Conservation (phyloP, 805 yeast species). For the Teunomyces cretensis region DNA sequence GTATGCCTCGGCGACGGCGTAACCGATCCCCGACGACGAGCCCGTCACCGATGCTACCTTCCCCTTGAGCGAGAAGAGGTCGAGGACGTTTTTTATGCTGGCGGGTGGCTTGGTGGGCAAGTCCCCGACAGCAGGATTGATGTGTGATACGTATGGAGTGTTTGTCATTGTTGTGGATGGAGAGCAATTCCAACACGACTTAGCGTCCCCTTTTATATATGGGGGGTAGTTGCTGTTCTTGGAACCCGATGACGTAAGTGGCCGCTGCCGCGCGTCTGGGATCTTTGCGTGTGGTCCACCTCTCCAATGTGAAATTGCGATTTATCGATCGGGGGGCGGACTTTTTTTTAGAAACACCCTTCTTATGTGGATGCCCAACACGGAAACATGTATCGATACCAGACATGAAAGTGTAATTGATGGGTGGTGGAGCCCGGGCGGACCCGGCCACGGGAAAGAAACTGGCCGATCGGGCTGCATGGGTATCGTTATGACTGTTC, state of each 20-base stretch:
- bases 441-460: no score
- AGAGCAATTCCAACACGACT: not conserved
- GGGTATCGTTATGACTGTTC: no score
- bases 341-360: no score
- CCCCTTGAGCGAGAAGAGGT: conserved; percentile 75
- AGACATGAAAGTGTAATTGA: no score
- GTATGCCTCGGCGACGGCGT: conserved; percentile 75
- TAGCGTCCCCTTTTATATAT: not conserved
- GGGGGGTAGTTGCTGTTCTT: not conserved
- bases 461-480: no score
- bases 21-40: conserved; percentile 80
- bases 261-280: not conserved
- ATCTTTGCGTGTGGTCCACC: not conserved
- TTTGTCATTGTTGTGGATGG: conserved; percentile 1
- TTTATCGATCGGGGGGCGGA: no score
- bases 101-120: conserved; percentile 57
- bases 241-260: not conserved
- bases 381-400: not conserved
- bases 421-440: no score
- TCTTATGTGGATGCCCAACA: no score
- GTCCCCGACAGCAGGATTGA: conserved; percentile 43
- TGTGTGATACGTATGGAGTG: conserved; percentile 12
- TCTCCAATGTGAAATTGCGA: not conserved
- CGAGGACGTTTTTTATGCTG: conserved; percentile 53
- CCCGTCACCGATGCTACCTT: conserved; percentile 86